Evolutionary conservation across 208 protist species (phyloP).

Genomic region (Wallacemonas rigidus): DNA sequence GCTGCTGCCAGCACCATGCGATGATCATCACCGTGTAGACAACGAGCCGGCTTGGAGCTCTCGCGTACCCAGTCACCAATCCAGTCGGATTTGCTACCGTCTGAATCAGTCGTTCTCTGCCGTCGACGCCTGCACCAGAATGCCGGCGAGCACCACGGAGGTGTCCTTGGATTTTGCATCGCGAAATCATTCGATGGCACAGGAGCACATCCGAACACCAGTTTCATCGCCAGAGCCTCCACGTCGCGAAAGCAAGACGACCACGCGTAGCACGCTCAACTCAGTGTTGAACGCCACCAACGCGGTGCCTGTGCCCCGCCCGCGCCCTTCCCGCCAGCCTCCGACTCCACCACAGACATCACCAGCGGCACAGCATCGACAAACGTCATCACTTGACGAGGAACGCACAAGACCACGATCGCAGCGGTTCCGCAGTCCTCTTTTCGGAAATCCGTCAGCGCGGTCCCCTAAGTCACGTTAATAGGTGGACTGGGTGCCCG

Average conservation of each 20-base stretch:
- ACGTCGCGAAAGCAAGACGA: too few relatives aligned
- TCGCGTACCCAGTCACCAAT: neutral
- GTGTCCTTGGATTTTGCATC: too few relatives aligned
- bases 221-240: too few relatives aligned
- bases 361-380: too few relatives aligned
- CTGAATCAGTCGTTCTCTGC: neutral
- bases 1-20: neutral
- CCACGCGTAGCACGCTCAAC: too few relatives aligned
- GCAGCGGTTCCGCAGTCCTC: constrained; percentile 9
- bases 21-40: neutral
- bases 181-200: too few relatives aligned
- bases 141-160: neutral
- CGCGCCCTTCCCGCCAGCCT: neutral
- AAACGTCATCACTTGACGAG: too few relatives aligned
- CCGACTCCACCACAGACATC: neutral
- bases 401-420: neutral
- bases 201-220: too few relatives aligned
- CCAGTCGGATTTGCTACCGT: neutral
- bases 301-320: too few relatives aligned
- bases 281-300: too few relatives aligned
- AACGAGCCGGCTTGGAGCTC: neutral
- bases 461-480: neutral
- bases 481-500: too few relatives aligned
- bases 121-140: neutral
- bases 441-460: neutral